Conservation (phyloP, 2,329 filamentous ascomycete genomes). For the Claviceps digitariae region DNA sequence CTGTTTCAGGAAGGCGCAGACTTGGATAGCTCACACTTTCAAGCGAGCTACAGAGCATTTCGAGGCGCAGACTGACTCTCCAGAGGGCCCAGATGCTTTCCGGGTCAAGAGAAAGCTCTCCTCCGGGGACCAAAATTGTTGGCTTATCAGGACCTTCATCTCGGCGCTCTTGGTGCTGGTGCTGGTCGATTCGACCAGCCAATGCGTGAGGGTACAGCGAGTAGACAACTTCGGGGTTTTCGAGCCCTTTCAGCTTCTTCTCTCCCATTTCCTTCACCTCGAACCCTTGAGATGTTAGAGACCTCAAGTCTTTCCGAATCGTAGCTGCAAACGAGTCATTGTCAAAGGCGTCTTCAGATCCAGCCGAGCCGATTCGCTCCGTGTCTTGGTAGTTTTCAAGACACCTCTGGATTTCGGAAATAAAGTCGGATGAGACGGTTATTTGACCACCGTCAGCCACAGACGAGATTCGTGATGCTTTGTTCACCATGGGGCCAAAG, state of each 20-base stretch:
- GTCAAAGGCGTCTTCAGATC: constrained; percentile 53
- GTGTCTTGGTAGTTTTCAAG: constrained; percentile 79
- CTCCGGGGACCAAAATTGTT: constrained; percentile 47
- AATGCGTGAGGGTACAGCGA: constrained; percentile 87
- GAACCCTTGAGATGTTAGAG: constrained; percentile 81
- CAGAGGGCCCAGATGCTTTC: constrained; percentile 81
- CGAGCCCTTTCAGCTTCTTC: constrained; percentile 87
- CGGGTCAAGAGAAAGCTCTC: constrained; percentile 62
- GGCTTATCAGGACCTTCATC: constrained; percentile 38
- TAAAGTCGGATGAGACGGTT: constrained; percentile 92
- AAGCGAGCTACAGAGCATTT: constrained; percentile 85
- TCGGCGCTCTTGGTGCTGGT: constrained; percentile 36
- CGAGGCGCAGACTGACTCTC: constrained; percentile 75
- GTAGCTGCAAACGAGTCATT: constrained; percentile 62
- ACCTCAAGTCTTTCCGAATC: constrained; percentile 77
- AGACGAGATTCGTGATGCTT: constrained; percentile 82
- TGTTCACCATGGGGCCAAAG: constrained; percentile 98
- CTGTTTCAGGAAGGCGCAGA: constrained; percentile 69
- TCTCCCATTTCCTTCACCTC: constrained; percentile 95
- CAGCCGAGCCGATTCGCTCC: constrained; percentile 55
- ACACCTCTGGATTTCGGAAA: constrained; percentile 85
- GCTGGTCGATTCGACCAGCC: constrained; percentile 62
- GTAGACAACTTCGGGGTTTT: constrained; percentile 93
- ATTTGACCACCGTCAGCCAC: constrained; percentile 96
- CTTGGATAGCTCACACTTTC: constrained; percentile 52